Base-by-base conservation (phyloP, 306 rosid genomes). In the Sesbania bispinosa region DNA sequence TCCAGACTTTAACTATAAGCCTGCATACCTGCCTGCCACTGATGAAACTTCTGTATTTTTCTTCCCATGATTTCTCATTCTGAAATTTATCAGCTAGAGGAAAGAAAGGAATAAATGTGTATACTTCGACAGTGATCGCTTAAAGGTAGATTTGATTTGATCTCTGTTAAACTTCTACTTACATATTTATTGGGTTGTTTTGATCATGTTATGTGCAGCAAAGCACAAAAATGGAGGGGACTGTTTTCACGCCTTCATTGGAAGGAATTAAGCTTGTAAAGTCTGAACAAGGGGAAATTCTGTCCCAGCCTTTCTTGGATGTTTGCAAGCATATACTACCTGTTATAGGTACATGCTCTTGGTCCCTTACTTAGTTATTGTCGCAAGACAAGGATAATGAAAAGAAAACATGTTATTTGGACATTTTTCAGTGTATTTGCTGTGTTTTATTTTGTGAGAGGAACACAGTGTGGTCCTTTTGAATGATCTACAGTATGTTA, bases 261-360 rank as follows among this genome's bases (percentile, higher is more conserved):
- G 93, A 94, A 84, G 97, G 94, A 69, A 62, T 89, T 8, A 79
- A 88, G 84, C 69, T 39, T 69, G 88, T 89, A 42, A 94, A 82
- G 77, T 87, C 96, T 9, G 90, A 84, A 5, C 82, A 81, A 64
- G 99, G 92, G 54, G 97, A 94, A 68, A 82, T 89, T 75, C 69
- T 89, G 67, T 85, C 94, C 55, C 66, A 73, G 84, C 95, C 92
- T 70, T 94, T 94, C 83, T 82, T 94, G 92, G 95, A 91, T 6
- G 97, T 77, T 6, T 94, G 99, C 97, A 91, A 88, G 77, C 90
- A 81, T 32, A 88, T 94, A 74, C 78, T 91, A 72, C 99, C 99
- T 70, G 85, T 94, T 63, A 89, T 94, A 61, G 99, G 98, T 94
- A 71, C 76, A 21, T 63, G 16, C 14, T 59, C 75, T 52, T 59